phyloP scores from a whole-genome alignment of 2,329 filamentous ascomycete species.

The Pseudogymnoascus sp. region DNA sequence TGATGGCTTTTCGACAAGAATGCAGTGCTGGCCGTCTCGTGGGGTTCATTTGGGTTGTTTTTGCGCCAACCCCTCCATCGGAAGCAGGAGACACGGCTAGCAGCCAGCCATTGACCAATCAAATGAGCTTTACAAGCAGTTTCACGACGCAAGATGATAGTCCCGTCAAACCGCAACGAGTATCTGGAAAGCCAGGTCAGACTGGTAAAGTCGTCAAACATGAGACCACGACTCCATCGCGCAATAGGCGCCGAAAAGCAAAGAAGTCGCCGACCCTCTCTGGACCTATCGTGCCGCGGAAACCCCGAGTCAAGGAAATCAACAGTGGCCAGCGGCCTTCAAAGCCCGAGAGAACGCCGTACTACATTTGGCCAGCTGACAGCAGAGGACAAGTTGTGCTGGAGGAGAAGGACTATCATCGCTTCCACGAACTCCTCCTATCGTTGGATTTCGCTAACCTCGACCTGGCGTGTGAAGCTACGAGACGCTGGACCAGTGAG shows the following conservation, averaged over 20 bases:
- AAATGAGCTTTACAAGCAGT: constrained; percentile 1
- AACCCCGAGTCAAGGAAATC: constrained; percentile 57
- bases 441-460: constrained; percentile 65
- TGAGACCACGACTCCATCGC: not conserved
- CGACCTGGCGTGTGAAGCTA: constrained; percentile 56
- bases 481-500: constrained; percentile 62
- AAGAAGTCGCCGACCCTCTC: constrained; percentile 43
- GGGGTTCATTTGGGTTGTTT: constrained; percentile 89
- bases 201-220: not conserved
- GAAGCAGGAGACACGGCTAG: not conserved
- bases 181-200: not conserved
- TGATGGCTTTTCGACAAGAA: constrained; percentile 95
- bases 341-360: constrained; percentile 45
- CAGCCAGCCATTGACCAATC: not conserved
- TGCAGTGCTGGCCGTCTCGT: constrained; percentile 88
- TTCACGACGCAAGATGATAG: not conserved
- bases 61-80: constrained; percentile 48
- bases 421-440: constrained; percentile 61
- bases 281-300: constrained; percentile 55
- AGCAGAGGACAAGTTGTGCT: constrained; percentile 59
- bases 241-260: constrained; percentile 20
- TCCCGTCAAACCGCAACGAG: not conserved
- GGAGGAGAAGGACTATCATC: constrained; percentile 56
- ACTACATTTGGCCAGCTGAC: constrained; percentile 57
- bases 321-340: constrained; percentile 43